Base-by-base conservation (phyloP, 1,139 yeast genomes). In the Yamadazyma membranifaciens region DNA sequence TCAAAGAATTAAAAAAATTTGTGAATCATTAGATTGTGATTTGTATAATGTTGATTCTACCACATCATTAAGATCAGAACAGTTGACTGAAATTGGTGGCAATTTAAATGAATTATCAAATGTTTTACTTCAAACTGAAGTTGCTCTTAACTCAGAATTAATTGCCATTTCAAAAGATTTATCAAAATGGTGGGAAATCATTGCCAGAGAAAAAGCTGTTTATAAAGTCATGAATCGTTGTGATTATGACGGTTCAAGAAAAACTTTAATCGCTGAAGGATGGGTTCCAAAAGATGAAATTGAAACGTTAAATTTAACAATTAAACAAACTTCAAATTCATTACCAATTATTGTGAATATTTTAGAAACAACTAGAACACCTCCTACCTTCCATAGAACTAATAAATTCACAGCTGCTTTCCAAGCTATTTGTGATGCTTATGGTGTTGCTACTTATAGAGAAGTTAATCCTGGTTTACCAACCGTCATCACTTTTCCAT, bases 381-480 rank as follows among this genome's bases (percentile, higher is more conserved):
- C 94, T 9, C 95, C 94, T 42, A 86, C 95, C 0, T 84, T 70
- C 60, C 89, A 83, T 57, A 78, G 83, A 51, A 81, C 86, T 28
- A 85, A 84, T 62, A 83, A 84, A 58, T 83, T 85, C 57, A 84
- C 92, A 1, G 75, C 68, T 26, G 91, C 89, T 1, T 85, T 82
- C 67, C 94, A 85, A 63, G 67, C 75, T 36, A 84, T 85, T 62
- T 81, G 84, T 62, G 92, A 85, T 60, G 87, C 92, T 6, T 85
- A 85, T 59, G 94, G 92, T 56, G 72, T 82, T 46, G 87, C 92
- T 5, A 73, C 83, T 13, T 85, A 85, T 57, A 75, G 84, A 48
- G 94, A 85, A 62, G 84, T 85, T 22, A 85, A 85, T 57, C 87
- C 94, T 2, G 94, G 91, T 46, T 69, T 85, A 48, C 84, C 94